Base-by-base conservation (phyloP, 305 asterid genomes). In the Fraxinus latifolia region DNA sequence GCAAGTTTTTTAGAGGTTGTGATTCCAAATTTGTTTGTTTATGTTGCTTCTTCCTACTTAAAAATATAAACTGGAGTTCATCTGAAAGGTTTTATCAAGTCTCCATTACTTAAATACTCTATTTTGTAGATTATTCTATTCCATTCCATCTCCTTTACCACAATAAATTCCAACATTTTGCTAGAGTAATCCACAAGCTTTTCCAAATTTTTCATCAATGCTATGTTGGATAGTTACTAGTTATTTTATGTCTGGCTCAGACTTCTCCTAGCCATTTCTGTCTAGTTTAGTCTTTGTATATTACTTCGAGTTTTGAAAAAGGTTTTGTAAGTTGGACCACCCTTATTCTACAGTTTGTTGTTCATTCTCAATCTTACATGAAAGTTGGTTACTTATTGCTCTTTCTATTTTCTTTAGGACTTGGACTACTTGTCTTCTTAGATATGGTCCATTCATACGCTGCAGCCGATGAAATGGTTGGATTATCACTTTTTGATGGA, bases 401-500 rank as follows among this genome's bases (percentile, higher is more conserved):
- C 62, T 85, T 25, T 31, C 36, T 80, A 82, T 83, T 78, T 31
- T 77, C 79, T 86, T 86, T 90, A 96, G 99, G 98, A 81, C 95
- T 87, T 84, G 99, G 99, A 73, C 86, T 96, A 79, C 88, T 90
- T 77, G 97, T 96, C 84, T 86, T 96, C 88, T 87, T 96, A 85
- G 99, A 96, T 86, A 92, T 96, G 33, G 95, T 93, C 82, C 99
- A 96, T 87, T 93, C 99, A 27, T 96, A 96, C 83, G 97, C 99
- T 74, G 99, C 98, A 80, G 93, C 99, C 80, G 99, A 96, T 12
- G 98, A 96, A 90, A 93, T 93, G 98, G 95, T 92, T 77, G 99
- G 99, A 37, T 86, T 94, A 86, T 91, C 99, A 81, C 97, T 77
- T 85, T 96, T 91, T 89, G 99, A 96, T 87, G 99, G 99, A 89